These are phyloP conservation scores for California macrophylla DNA, from an alignment of 441 rosid species.

Conservation along the genomic window DNA sequence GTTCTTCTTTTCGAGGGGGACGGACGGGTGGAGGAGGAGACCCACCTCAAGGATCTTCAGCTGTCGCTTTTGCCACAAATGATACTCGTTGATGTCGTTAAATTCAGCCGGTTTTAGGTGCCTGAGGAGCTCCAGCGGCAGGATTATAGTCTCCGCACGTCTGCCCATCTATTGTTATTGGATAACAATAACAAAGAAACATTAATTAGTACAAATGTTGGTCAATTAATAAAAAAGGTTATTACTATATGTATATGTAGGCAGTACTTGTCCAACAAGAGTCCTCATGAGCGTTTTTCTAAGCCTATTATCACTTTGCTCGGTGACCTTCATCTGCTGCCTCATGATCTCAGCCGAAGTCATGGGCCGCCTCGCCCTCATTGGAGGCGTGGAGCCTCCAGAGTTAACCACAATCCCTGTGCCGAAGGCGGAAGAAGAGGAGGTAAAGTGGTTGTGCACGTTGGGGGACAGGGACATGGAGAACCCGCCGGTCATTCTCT, in stretches of 20 bases:
- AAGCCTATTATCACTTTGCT: conserved; percentile 68
- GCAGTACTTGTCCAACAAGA: conserved; percentile 82
- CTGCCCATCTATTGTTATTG: conserved; percentile 42
- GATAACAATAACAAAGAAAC: background rate
- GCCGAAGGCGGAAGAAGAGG: conserved; percentile 3
- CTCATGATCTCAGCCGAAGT: conserved; percentile 94
- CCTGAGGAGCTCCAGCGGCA: conserved; percentile 87
- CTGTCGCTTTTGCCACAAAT: conserved; percentile 73
- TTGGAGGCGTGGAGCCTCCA: conserved; percentile 30
- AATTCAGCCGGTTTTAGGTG: conserved; percentile 76
- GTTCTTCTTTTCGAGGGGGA: conserved; percentile 59
- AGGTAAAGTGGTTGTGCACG: conserved; percentile 7
- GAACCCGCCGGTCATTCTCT: conserved; percentile 45
- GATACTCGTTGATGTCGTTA: conserved; percentile 56
- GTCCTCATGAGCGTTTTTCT: conserved; percentile 84
- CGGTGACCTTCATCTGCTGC: conserved; percentile 78
- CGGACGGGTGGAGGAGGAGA: conserved; percentile 58
- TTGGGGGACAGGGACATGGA: conserved; percentile 39
- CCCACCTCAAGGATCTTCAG: conserved; percentile 70
- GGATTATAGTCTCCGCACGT: conserved; percentile 72
- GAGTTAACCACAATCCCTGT: conserved; percentile 24
- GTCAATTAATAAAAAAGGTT: background rate
- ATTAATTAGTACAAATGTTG: background rate
- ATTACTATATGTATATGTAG: background rate
- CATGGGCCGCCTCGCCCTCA: conserved; percentile 57